Percentiles rank a stretch among this genome's conserved stretches.
phyloP scores from a whole-genome alignment of 2,329 filamentous ascomycete species.

The Grosmannia serpens region DNA sequence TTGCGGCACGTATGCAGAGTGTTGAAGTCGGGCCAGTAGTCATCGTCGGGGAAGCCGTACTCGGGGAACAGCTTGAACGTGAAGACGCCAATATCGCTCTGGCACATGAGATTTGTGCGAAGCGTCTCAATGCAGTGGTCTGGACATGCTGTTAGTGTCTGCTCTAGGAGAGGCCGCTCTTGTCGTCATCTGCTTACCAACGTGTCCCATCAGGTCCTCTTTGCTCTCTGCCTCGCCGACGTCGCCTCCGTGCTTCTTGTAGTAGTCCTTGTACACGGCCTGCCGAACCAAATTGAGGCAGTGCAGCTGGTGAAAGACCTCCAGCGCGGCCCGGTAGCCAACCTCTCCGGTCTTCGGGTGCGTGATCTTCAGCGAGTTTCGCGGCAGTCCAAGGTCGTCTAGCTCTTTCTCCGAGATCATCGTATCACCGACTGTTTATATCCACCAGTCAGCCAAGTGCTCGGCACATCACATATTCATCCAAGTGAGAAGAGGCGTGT shows the following conservation, averaged over 20 bases:
- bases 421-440: conserved; percentile 42
- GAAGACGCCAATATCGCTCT: conserved; percentile 42
- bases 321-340: conserved; percentile 47
- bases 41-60: conserved; percentile 25
- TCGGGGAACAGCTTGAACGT: conserved; percentile 39
- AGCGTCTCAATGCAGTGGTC: conserved; percentile 45
- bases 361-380: conserved; percentile 41
- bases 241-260: conserved; percentile 34
- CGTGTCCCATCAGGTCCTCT: conserved; percentile 31
- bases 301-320: conserved; percentile 46
- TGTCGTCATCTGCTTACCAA: conserved; percentile 17
- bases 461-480: neutral
- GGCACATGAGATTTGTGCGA: conserved; percentile 41
- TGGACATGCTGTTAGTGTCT: conserved; percentile 9
- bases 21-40: conserved; percentile 44
- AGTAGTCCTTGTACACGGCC: conserved; percentile 38
- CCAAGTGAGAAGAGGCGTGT: neutral
- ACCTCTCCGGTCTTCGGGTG: conserved; percentile 43
- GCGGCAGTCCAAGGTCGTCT: conserved; percentile 38
- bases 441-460: neutral
- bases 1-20: conserved; percentile 42
- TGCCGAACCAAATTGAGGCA: conserved; percentile 37
- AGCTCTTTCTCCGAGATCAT: conserved; percentile 46
- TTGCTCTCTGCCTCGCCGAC: conserved; percentile 26
- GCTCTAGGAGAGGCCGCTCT: neutral